Percentiles rank a stretch among this genome's conserved stretches.
phyloP scores from a whole-genome alignment of 345 rosid species.

The Salix dunnii region DNA sequence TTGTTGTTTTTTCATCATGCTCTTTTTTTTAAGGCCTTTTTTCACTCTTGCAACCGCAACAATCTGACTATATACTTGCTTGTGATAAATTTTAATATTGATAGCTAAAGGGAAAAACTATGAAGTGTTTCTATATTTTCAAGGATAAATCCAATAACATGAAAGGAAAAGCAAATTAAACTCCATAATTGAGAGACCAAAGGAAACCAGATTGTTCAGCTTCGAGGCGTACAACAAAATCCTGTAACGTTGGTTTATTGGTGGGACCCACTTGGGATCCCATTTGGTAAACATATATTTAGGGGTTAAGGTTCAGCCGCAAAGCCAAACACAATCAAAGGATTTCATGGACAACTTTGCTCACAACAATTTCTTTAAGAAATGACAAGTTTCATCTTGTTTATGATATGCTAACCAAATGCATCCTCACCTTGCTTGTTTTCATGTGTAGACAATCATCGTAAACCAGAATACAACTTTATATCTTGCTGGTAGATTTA shows the following conservation, averaged over 20 bases:
- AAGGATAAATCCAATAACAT: constrained; percentile 43
- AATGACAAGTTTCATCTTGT: too few relatives aligned
- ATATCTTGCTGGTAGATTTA: not conserved
- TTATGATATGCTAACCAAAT: not conserved
- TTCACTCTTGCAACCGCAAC: not conserved
- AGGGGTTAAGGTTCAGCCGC: too few relatives aligned
- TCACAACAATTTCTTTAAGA: not conserved
- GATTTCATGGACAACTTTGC: not conserved
- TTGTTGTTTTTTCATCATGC: not conserved
- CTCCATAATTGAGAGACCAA: constrained; percentile 44
- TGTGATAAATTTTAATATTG: not conserved
- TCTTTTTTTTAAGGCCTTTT: not conserved
- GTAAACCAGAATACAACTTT: not conserved
- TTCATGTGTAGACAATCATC: not conserved
- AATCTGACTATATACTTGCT: not conserved
- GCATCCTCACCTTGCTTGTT: not conserved
- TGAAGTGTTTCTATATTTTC: constrained; percentile 45
- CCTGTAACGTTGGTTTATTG: not conserved
- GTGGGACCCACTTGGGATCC: too few relatives aligned
- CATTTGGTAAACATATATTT: too few relatives aligned
- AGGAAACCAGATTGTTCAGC: constrained; percentile 12
- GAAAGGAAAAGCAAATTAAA: constrained; percentile 37
- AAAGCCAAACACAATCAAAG: too few relatives aligned
- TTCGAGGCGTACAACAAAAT: constrained; percentile 44
- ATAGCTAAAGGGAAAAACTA: not conserved